Evolutionary conservation across 306 rosid genomes (phyloP), one percentile per base, ranked within the genome.

Genomic region (Cicer arietinum): DNA sequence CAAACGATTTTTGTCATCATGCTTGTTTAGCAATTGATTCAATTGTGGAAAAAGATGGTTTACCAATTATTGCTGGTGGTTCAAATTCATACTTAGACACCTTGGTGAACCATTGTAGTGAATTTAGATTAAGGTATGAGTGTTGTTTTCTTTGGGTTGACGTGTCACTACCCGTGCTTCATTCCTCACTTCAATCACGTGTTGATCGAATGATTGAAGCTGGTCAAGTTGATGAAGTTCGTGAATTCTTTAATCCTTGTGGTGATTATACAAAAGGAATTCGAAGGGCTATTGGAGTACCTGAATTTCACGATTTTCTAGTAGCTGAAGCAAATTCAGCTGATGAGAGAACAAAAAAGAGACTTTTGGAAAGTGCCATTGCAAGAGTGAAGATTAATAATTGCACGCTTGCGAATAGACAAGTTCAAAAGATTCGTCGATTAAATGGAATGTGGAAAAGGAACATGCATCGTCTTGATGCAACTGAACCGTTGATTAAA

Each of bases 81-180:
- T 85, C 89, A 35, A 85, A 85, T 10, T 85, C 89, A 3, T 85
- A 67, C 25, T 50, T 85, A 5, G 83, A 82, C 5, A 65, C 84
- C 0, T 46, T 85, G 0, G 79, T 85, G 5, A 75, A 82, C 10
- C 80, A 82, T 7, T 35, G 80, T 57, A 1, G 68, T 0, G 75
- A 71, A 14, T 82, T 79, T 37, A 58, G 85, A 30, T 35, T 82
- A 39, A 79, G 57, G 41, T 85, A 82, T 12, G 76, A 85, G 18
- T 85, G 89, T 6, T 85, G 83, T 47, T 82, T 82, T 42, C 84
- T 85, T 4, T 85, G 89, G 89, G 89, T 85, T 2, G 89, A 85
- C 22, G 86, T 85, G 0, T 45, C 79, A 0, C 16, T 22, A 0
- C 82, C 80, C 0, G 76, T 80, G 0, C 89, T 85, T 10, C 83